Evolutionary conservation across 805 yeast genomes (phyloP).

Genomic region (Kodamaea restingae): DNA sequence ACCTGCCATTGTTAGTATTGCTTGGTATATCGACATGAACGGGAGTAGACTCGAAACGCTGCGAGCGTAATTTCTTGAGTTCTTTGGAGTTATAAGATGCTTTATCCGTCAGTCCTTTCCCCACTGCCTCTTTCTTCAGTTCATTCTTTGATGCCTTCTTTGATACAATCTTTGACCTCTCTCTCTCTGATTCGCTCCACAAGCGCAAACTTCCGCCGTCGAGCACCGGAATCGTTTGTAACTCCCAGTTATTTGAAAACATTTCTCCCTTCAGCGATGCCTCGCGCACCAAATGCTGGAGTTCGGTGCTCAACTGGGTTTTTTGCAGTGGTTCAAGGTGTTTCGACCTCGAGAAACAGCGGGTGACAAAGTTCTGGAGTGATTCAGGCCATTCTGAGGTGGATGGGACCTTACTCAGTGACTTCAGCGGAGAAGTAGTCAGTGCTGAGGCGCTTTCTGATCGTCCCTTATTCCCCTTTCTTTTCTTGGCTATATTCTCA

Average conservation of each 20-base stretch:
- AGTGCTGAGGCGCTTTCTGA: no score
- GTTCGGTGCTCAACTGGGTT: conserved; percentile 43
- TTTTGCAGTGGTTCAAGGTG: conserved; percentile 32
- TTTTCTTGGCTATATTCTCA: no score
- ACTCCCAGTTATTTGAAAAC: conserved; percentile 49
- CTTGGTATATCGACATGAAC: background rate
- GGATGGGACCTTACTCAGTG: no score
- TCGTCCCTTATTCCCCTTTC: no score
- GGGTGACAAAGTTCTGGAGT: conserved; percentile 47
- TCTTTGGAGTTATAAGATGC: conserved; percentile 23
- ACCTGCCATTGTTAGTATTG: conserved; percentile 5
- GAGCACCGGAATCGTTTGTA: conserved; percentile 46
- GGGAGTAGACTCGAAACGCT: conserved; percentile 41
- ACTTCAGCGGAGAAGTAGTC: no score
- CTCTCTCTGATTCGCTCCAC: background rate
- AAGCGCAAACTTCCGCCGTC: conserved; percentile 17
- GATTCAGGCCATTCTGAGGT: conserved; percentile 23
- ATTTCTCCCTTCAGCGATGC: conserved; percentile 40
- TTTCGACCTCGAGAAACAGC: conserved; percentile 41
- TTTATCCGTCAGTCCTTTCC: background rate
- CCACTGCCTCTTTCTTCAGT: no score
- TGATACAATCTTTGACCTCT: background rate
- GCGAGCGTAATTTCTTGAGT: conserved; percentile 42
- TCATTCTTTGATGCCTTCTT: background rate
- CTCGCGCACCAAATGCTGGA: conserved; percentile 44